Evolutionary conservation across 192 early-diverging fungal genomes (phyloP).

Genomic region (Entrophospora sp.): DNA sequence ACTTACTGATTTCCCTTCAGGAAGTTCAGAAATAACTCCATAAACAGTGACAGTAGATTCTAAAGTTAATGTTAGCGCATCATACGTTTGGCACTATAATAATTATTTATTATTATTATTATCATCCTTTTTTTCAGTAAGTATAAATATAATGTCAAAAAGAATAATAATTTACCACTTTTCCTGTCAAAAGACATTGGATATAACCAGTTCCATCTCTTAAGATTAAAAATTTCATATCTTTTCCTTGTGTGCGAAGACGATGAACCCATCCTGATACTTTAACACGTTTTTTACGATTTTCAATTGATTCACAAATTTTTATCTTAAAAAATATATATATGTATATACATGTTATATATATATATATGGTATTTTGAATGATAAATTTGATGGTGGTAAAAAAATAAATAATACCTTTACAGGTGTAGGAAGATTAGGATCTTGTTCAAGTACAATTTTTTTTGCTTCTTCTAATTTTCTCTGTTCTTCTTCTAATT

Average conservation of each 20-base stretch:
- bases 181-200: slow-evolving; percentile 85
- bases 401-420: slow-evolving; percentile 33
- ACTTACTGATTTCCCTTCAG: slow-evolving; percentile 81
- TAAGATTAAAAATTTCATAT: slow-evolving; percentile 91
- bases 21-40: slow-evolving; percentile 80
- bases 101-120: too few relatives aligned
- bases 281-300: slow-evolving; percentile 71
- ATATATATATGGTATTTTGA: too few relatives aligned
- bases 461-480: slow-evolving; percentile 78
- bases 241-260: slow-evolving; percentile 90
- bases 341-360: neutral
- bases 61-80: slow-evolving; percentile 83
- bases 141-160: too few relatives aligned
- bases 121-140: too few relatives aligned
- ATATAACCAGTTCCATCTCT: slow-evolving; percentile 92
- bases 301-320: slow-evolving; percentile 51
- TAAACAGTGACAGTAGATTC: slow-evolving; percentile 90
- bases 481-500: slow-evolving; percentile 67
- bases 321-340: slow-evolving; percentile 51
- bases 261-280: slow-evolving; percentile 96
- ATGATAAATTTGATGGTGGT: neutral
- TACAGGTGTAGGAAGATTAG: slow-evolving; percentile 60
- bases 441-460: slow-evolving; percentile 67
- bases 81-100: slow-evolving; percentile 91
- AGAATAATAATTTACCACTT: slow-evolving; percentile 58